Evolutionary conservation across 2,329 filamentous ascomycete species (phyloP).

Genomic region (Meredithiella fracta): DNA sequence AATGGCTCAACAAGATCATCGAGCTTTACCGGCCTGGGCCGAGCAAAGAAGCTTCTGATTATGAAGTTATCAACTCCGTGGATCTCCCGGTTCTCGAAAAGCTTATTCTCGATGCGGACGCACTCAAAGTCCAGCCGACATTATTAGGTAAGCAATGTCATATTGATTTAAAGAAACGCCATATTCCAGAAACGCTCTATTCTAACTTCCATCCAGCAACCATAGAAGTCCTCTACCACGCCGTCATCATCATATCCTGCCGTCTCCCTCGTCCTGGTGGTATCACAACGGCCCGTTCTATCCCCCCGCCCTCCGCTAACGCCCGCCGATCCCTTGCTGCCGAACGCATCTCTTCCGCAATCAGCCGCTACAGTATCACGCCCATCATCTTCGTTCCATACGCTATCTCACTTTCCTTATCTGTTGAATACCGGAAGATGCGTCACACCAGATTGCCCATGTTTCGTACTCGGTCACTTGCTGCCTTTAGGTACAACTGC

Average conservation of each 20-base stretch:
- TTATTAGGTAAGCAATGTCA: slow-evolving; percentile 29
- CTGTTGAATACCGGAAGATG: slow-evolving; percentile 48
- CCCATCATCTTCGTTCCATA: slow-evolving; percentile 45
- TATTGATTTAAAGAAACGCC: too few species aligned
- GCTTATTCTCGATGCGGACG: slow-evolving; percentile 38
- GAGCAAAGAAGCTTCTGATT: slow-evolving; percentile 24
- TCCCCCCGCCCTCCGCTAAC: slow-evolving; percentile 33
- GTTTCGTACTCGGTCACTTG: slow-evolving; percentile 39
- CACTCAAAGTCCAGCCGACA: slow-evolving; percentile 31
- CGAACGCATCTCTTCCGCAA: slow-evolving; percentile 39
- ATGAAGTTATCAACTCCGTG: slow-evolving; percentile 30
- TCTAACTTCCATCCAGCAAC: slow-evolving; percentile 27
- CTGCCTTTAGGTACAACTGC: slow-evolving; percentile 38
- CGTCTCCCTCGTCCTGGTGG: slow-evolving; percentile 31
- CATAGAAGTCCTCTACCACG: slow-evolving; percentile 47
- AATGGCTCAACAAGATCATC: slow-evolving; percentile 42
- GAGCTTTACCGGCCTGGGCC: slow-evolving; percentile 41
- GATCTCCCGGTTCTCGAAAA: slow-evolving; percentile 41
- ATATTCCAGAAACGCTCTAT: slow-evolving; percentile 15
- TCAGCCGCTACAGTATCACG: slow-evolving; percentile 33
- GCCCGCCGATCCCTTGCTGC: slow-evolving; percentile 40
- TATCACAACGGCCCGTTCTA: slow-evolving; percentile 25
- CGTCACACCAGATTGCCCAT: slow-evolving; percentile 41
- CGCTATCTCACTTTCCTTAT: slow-evolving; percentile 42
- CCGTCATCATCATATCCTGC: slow-evolving; percentile 45